These are phyloP conservation scores for Collybia nuda DNA, from an alignment of 768 basidiomycete species.

Conservation along the genomic window DNA sequence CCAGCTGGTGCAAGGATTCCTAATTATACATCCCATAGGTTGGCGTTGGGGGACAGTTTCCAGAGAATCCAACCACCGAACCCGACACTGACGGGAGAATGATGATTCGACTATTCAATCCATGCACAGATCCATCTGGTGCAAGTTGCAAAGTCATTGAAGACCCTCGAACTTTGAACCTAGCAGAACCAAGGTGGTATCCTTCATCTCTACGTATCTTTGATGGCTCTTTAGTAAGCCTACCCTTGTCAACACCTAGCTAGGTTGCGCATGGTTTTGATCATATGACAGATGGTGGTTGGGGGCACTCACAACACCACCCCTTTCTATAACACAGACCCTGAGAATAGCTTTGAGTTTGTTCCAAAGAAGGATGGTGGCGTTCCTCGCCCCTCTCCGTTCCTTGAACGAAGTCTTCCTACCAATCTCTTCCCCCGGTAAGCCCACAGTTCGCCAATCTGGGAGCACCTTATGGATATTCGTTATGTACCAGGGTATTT, in stretches of 20 bases:
- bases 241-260: conserved; percentile 18
- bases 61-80: conserved; percentile 22
- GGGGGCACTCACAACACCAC: not conserved
- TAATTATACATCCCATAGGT: conserved; percentile 18
- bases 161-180: conserved; percentile 28
- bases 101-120: conserved; percentile 36
- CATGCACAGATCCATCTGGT: conserved; percentile 28
- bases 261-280: conserved; percentile 21
- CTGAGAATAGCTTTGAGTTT: conserved; percentile 24
- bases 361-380: conserved; percentile 33
- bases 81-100: conserved; percentile 28
- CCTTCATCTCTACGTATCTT: conserved; percentile 34
- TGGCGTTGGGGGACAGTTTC: conserved; percentile 28
- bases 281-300: not conserved
- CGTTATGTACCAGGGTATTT: conserved; percentile 17
- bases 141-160: conserved; percentile 34
- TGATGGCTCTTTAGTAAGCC: conserved; percentile 34
- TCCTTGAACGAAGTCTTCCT: conserved; percentile 21
- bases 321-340: not conserved
- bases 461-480: conserved; percentile 12
- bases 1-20: not conserved
- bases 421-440: conserved; percentile 17
- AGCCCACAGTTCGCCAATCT: conserved; percentile 8
- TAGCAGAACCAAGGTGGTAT: conserved; percentile 41
- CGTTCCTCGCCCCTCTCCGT: conserved; percentile 21